Evolutionary conservation across 805 yeast species (phyloP), one percentile per base, ranked within the genome.

Genomic region (Yamadazyma olivae): DNA sequence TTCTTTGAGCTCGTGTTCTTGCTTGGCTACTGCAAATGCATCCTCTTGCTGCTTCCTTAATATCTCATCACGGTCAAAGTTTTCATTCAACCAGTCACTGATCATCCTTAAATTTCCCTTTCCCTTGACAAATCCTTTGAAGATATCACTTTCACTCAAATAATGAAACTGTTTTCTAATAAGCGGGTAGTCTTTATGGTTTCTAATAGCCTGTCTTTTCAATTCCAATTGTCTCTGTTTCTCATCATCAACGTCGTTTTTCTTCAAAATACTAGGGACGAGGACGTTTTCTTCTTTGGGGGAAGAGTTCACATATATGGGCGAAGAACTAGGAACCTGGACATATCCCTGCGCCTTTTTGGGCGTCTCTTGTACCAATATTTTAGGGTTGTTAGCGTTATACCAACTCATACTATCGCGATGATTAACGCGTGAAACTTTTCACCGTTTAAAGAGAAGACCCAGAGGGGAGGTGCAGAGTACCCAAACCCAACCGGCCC

Each of bases 251-350:
- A 24, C 39, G n/a, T n/a, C n/a, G n/a, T n/a, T n/a, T 34, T 27
- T 36, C 43, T 33, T 46, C 12, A 23, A 19, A 23, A 45, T 27
- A 27, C 44, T 40, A 10, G 53, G 43, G 4, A 47, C 44, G n/a
- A n/a, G n/a, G 2, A 40, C 33, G 7, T 34, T 29, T 17, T 27
- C 32, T 12, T 30, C 40, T 14, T 30, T 25, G 9, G 23, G 32
- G 4, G 65, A 54, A 14, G 61, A 44, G 18, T 48, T 44, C 14
- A 61, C 51, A 20, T 41, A 32, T 10, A 67, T 57, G 12, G 74
- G 74, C 17, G 70, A 62, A 21, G 68, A 60, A 33, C 62, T 52
- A 3, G 72, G 72, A 6, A 67, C 72, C 47, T 67, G 72, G 15
- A 67, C 46, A 35, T 56, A 51, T 12, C 17, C 7, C 26, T 37